Percentiles rank a stretch among this genome's conserved stretches.
Conservation (phyloP, 257 asterid species). For the Fraxinus americana region DNA sequence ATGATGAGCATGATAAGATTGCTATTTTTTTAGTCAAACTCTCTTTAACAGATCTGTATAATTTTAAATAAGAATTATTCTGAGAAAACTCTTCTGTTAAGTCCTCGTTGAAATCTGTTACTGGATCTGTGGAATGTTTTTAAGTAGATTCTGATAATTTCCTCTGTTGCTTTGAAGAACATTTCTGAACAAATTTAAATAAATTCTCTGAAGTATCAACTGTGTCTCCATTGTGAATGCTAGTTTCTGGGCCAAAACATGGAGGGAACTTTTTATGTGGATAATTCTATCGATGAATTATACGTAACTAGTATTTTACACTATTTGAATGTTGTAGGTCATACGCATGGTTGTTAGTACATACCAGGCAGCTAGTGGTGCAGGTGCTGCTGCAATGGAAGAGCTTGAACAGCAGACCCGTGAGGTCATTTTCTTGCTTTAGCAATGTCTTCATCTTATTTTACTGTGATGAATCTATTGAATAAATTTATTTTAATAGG, state of each 20-base stretch:
- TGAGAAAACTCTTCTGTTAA: not conserved
- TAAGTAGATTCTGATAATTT: not conserved
- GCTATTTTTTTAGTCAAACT: not conserved
- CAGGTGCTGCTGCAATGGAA: slow-evolving; percentile 99
- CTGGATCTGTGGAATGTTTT: not conserved
- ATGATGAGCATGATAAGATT: not conserved
- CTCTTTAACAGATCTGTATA: not conserved
- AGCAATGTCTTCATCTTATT: slow-evolving; percentile 2
- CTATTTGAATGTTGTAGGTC: slow-evolving; percentile 33
- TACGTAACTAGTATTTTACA: not conserved
- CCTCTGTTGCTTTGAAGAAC: not conserved
- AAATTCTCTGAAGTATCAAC: not conserved
- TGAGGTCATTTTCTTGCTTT: slow-evolving; percentile 51
- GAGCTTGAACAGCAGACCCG: slow-evolving; percentile 93
- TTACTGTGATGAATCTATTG: not conserved
- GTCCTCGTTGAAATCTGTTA: not conserved
- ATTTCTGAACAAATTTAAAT: not conserved
- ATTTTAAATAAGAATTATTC: not conserved
- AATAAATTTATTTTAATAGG: slow-evolving; percentile 42
- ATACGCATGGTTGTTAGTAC: slow-evolving; percentile 60
- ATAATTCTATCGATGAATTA: not conserved
- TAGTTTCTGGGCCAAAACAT: not conserved
- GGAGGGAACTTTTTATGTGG: not conserved
- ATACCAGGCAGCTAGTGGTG: slow-evolving; percentile 60
- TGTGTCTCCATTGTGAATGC: not conserved